phyloP scores from a whole-genome alignment of 2,329 filamentous ascomycete species.

The Elsinoe batatas region DNA sequence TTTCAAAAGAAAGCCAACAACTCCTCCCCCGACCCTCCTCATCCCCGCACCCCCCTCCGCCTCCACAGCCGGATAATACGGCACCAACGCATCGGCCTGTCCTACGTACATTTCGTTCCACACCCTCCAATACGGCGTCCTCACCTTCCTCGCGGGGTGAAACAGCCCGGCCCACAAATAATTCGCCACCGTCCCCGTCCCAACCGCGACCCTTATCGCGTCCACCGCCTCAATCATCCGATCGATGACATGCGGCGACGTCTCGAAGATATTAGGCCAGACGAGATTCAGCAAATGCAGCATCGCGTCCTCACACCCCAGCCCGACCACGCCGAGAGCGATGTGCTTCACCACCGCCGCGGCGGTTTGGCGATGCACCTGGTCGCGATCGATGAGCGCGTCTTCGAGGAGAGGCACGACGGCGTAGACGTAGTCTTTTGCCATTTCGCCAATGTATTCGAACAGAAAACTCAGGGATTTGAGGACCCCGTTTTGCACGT shows the following conservation, averaged over 20 bases:
- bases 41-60: slow-evolving; percentile 66
- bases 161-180: slow-evolving; percentile 97
- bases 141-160: slow-evolving; percentile 90
- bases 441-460: slow-evolving; percentile 98
- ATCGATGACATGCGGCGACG: slow-evolving; percentile 95
- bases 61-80: slow-evolving; percentile 82
- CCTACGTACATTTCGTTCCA: slow-evolving; percentile 98
- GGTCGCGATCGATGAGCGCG: slow-evolving; percentile 92
- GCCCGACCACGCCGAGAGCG: slow-evolving; percentile 88
- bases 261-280: slow-evolving; percentile 96
- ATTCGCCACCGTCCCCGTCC: slow-evolving; percentile 87
- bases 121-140: slow-evolving; percentile 88
- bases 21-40: slow-evolving; percentile 44
- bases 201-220: slow-evolving; percentile 85
- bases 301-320: slow-evolving; percentile 98
- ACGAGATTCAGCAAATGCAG: slow-evolving; percentile 91
- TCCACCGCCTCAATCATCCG: slow-evolving; percentile 96
- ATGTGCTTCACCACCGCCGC: slow-evolving; percentile 97
- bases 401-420: slow-evolving; percentile 93
- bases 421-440: slow-evolving; percentile 98
- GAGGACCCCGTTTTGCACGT: slow-evolving; percentile 96
- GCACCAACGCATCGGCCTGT: slow-evolving; percentile 86
- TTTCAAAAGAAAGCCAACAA: slow-evolving; percentile 33
- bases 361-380: slow-evolving; percentile 94
- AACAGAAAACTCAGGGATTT: slow-evolving; percentile 96